Base-by-base conservation (phyloP, 345 rosid species). In the Euphorbia tirucalli region DNA sequence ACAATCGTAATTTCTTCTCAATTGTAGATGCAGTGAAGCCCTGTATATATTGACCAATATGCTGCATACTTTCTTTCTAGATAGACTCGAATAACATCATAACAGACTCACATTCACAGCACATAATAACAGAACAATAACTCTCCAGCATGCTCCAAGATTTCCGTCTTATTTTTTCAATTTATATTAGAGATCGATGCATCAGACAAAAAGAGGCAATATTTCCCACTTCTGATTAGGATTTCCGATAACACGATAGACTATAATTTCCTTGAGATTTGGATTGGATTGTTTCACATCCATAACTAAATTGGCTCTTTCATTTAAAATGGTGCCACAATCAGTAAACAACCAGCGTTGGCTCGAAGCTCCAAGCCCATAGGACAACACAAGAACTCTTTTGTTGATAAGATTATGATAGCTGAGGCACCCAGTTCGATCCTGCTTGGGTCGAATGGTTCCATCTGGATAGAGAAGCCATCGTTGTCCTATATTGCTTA, bases 381-480 rank as follows among this genome's bases (percentile, higher is more conserved):
- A 52, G 19, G 57, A 5, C 11, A 52, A 4, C 0, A 8, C 2
- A 21, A 52, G 0, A 5, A 52, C 25, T n/a, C 11, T n/a, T 52
- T 7, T 19, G 16, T 52, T 22, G 7, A 1, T n/a, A 0, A 52
- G 57, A 52, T 52, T 21, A 25, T 58, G 32, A 25, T 58, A 24
- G 18, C 32, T 3, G 28, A 58, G 32, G 19, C 61, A 58, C 1
- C 8, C 18, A 24, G 0, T 13, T 11, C 7, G 16, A 11, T 58
- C 10, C 18, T 25, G 61, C 18, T 25, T 13, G 24, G 61, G 61
- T 9, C 61, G 15, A 24, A 58, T 58, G 15, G 61, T 60, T 27
- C 64, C 64, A 15, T 60, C 64, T 15, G n/a, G 18, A 16, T 28
- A 60, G 9, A 60, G 39, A 60, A 31, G n/a, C 64, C 64, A 60